Conservation (phyloP, 306 rosid genomes). For the Cicer yamashitae region DNA sequence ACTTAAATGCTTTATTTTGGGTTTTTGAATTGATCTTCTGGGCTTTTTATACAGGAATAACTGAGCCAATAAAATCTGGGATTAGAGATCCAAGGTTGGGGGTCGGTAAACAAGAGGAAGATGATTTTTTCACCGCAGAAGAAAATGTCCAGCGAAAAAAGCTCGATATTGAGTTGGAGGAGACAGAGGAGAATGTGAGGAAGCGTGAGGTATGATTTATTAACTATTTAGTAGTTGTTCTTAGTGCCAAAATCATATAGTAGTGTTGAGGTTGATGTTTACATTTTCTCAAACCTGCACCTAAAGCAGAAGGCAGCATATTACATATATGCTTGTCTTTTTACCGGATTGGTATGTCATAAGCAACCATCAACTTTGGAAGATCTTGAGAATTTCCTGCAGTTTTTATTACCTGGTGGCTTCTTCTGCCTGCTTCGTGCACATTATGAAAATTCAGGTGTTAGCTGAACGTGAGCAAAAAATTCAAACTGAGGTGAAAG, state of each 20-base stretch:
- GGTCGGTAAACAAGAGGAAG: constrained; percentile 93
- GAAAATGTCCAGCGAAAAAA: constrained; percentile 89
- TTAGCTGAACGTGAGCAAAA: constrained; percentile 98
- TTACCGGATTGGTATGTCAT: constrained; percentile 87
- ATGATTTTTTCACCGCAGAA: constrained; percentile 94
- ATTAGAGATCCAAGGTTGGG: constrained; percentile 94
- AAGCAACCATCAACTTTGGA: constrained; percentile 95
- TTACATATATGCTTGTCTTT: constrained; percentile 91
- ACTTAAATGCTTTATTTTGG: constrained; percentile 13
- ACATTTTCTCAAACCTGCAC: constrained; percentile 83
- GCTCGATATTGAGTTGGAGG: constrained; percentile 89
- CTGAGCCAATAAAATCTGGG: constrained; percentile 92
- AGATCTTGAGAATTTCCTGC: constrained; percentile 99
- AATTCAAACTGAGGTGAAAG: constrained; percentile 94
- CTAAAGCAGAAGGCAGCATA: constrained; percentile 96
- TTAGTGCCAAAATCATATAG: constrained; percentile 51
- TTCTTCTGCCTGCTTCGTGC: constrained; percentile 99
- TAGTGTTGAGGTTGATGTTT: constrained; percentile 78
- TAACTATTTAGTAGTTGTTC: constrained; percentile 40
- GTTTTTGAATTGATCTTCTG: constrained; percentile 33
- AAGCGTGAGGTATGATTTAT: constrained; percentile 88
- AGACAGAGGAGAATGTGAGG: constrained; percentile 79
- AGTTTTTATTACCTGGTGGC: constrained; percentile 99
- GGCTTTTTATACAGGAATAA: constrained; percentile 63
- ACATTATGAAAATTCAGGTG: constrained; percentile 97